These are phyloP conservation scores for Citrus sp. DNA, from an alignment of 345 rosid species.

Conservation along the genomic window DNA sequence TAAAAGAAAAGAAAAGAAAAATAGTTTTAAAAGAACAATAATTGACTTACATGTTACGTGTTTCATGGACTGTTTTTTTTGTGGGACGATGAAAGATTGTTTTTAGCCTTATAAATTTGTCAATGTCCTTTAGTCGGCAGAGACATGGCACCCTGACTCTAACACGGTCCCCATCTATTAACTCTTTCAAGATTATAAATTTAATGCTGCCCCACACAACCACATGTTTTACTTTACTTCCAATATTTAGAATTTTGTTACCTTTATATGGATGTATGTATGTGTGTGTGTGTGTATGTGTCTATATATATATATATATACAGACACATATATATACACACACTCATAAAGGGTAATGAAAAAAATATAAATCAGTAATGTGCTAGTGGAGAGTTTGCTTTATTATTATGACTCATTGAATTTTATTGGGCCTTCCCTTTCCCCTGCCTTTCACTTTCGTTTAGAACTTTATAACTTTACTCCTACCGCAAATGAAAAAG, in stretches of 20 bases:
- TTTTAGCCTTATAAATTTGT: not conserved
- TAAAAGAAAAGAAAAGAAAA: not conserved
- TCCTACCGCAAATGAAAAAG: not conserved
- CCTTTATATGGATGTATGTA: not conserved
- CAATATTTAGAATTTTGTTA: not conserved
- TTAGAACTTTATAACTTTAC: not conserved
- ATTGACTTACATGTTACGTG: not conserved
- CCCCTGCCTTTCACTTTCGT: not conserved
- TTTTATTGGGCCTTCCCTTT: not conserved
- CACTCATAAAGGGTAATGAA: not conserved
- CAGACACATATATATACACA: rapidly evolving
- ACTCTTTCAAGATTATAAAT: not conserved
- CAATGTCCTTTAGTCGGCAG: not conserved
- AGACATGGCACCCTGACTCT: not conserved
- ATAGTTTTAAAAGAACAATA: not conserved
- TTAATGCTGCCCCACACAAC: slow-evolving; percentile 12
- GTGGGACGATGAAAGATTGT: not conserved
- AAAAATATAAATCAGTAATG: not conserved
- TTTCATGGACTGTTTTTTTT: not conserved
- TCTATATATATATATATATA: too few relatives aligned
- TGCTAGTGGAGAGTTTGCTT: not conserved
- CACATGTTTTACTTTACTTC: slow-evolving; percentile 17
- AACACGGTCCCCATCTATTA: slow-evolving; percentile 4
- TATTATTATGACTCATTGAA: slow-evolving; percentile 9
- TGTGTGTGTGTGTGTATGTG: rapidly evolving